phyloP scores from a whole-genome alignment of 148 eudicot species.

The Tetragonia tetragonoides region DNA sequence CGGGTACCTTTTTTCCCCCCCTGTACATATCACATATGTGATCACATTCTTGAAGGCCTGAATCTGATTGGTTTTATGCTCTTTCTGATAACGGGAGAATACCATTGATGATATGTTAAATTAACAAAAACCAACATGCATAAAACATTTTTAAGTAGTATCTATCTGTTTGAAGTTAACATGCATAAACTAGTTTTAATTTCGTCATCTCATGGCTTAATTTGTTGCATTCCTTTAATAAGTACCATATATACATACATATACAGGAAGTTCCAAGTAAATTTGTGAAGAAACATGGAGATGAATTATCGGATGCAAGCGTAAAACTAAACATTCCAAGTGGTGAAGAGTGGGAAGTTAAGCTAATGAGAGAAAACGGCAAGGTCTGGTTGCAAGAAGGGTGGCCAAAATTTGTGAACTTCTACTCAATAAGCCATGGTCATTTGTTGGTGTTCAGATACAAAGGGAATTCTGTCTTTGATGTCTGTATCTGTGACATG shows the following conservation, averaged over 20 bases:
- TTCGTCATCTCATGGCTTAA: too few relatives aligned
- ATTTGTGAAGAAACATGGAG: constrained; percentile 23
- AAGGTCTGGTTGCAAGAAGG: constrained; percentile 29
- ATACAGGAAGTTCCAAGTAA: constrained; percentile 23
- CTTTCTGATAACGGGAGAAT: too few relatives aligned
- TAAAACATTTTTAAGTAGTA: too few relatives aligned
- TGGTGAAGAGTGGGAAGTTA: constrained; percentile 18
- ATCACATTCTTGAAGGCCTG: not conserved
- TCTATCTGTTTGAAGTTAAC: too few relatives aligned
- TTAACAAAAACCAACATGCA: too few relatives aligned
- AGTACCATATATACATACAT: not conserved
- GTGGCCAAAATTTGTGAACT: constrained; percentile 32
- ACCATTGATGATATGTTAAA: too few relatives aligned
- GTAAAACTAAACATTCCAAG: constrained; percentile 19
- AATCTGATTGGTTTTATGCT: not conserved
- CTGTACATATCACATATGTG: not conserved
- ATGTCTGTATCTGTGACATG: constrained; percentile 20
- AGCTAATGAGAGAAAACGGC: constrained; percentile 18
- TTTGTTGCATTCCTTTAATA: too few relatives aligned
- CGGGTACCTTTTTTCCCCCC: not conserved
- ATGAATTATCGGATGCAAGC: not conserved
- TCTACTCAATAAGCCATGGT: constrained; percentile 22
- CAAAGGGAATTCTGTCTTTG: constrained; percentile 27
- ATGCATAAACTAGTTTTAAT: too few relatives aligned
- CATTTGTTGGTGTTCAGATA: constrained; percentile 25